Evolutionary conservation across 1,284 basidiomycete genomes (phyloP), one percentile per base, ranked within the genome.

Genomic region (Ustilago esculenta): DNA sequence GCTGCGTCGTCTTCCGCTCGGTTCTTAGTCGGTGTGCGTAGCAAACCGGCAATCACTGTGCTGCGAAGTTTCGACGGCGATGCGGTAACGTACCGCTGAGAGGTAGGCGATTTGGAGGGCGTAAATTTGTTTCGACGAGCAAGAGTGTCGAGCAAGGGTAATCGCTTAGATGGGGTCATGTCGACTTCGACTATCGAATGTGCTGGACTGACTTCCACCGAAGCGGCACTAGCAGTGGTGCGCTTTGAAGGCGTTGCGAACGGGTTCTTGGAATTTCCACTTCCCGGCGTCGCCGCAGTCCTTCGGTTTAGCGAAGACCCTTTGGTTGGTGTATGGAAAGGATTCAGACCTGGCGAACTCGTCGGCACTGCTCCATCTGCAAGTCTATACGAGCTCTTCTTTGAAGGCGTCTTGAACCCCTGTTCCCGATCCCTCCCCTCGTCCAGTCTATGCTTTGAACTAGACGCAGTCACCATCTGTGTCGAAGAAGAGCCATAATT

Each of bases 171-270:
- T 1, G 68, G 68, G 0, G 68, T 71, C 54, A 71, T 51, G 27
- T 66, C 57, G n/a, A 71, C 63, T 39, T 66, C 55, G 39, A 71
- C 44, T 1, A 61, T 12, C 23, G 68, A 71, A 1, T 55, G 20
- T 3, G 68, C 48, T 18, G 68, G 68, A 30, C 63, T 61, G 3
- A 45, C 35, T 7, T 29, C 7, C 27, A 29, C 12, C 12, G 27
- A 12, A 29, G 27, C 6, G 27, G 7, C 12, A 12, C 7, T 12
- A 29, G 27, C 27, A 29, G 27, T 29, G 47, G 23, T 9, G 33
- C 2, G 23, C 29, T 55, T 47, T 5, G 66, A 44, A 2, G 67
- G 67, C 9, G 61, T 65, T 1, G 51, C 49, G 35, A 70, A 70
- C 8, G 67, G 57, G 23, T 70, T 70, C 6, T 29, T 5, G n/a